These are phyloP conservation scores for Boletus huronensis DNA, from an alignment of 768 basidiomycete species.

Conservation along the genomic window DNA sequence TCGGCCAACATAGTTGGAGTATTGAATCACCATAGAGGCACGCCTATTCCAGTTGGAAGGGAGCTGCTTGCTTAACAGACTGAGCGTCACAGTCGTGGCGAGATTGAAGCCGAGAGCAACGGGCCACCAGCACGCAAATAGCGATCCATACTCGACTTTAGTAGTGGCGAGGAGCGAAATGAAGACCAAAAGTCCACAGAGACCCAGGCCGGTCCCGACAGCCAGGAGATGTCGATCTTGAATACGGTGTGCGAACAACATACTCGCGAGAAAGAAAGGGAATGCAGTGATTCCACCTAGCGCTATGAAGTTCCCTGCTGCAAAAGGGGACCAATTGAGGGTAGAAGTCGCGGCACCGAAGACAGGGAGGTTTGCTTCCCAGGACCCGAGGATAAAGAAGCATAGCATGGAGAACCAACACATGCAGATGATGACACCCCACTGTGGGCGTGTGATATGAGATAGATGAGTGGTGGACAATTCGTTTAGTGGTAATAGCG, in stretches of 20 bases:
- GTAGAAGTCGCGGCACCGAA: slow-evolving; percentile 42
- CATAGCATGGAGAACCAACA: slow-evolving; percentile 69
- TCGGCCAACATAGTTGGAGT: slow-evolving; percentile 65
- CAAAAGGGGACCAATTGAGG: slow-evolving; percentile 57
- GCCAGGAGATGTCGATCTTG: slow-evolving; percentile 62
- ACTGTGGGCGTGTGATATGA: slow-evolving; percentile 33
- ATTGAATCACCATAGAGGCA: slow-evolving; percentile 59
- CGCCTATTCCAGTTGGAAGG: slow-evolving; percentile 58
- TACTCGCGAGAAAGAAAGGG: slow-evolving; percentile 64
- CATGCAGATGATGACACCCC: slow-evolving; percentile 58
- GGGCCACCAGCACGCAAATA: slow-evolving; percentile 44
- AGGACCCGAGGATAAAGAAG: slow-evolving; percentile 67
- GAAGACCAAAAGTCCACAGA: slow-evolving; percentile 50
- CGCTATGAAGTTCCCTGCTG: slow-evolving; percentile 68
- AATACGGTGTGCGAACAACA: slow-evolving; percentile 51
- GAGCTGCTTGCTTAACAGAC: slow-evolving; percentile 64
- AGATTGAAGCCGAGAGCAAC: slow-evolving; percentile 73
- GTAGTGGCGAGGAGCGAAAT: slow-evolving; percentile 41
- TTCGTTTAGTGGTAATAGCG: slow-evolving; percentile 1
- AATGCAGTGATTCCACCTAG: slow-evolving; percentile 59
- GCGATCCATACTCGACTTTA: slow-evolving; percentile 43
- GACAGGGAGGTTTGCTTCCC: slow-evolving; percentile 68
- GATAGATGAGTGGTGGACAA: slow-evolving; percentile 9
- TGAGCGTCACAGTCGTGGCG: slow-evolving; percentile 65
- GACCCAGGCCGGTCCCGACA: slow-evolving; percentile 48